Evolutionary conservation across 179 eudicot species (phyloP).

Genomic region (Spergularia azorica): DNA sequence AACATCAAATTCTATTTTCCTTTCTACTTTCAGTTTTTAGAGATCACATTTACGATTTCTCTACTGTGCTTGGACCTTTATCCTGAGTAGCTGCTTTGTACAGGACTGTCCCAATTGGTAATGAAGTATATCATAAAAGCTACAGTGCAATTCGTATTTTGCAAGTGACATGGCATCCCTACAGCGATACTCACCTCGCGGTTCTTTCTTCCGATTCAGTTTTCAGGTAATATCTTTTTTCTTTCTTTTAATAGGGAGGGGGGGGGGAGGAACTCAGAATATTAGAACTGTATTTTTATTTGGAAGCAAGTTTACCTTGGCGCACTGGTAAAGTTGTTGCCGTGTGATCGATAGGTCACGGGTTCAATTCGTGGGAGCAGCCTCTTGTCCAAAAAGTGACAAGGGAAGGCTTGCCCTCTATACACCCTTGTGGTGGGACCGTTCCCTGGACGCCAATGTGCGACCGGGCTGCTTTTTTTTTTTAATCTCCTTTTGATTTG

Average conservation of each 20-base stretch:
- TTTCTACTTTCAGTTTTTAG: neutral
- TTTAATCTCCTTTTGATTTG: too few relatives aligned
- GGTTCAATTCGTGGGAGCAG: too few relatives aligned
- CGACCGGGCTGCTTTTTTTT: too few relatives aligned
- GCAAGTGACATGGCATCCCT: conserved; percentile 87
- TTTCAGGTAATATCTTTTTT: conserved; percentile 61
- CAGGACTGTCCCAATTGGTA: conserved; percentile 80
- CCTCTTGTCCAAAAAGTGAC: too few relatives aligned
- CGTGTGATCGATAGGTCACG: too few relatives aligned
- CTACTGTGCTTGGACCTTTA: neutral
- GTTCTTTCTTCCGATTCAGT: conserved; percentile 95
- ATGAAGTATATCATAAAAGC: conserved; percentile 54
- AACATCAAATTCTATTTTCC: neutral
- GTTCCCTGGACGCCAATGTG: too few relatives aligned
- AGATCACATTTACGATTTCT: neutral
- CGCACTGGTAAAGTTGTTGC: too few relatives aligned
- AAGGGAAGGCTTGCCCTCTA: too few relatives aligned
- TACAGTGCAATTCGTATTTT: conserved; percentile 54
- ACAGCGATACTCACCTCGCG: conserved; percentile 79
- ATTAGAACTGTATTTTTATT: too few relatives aligned
- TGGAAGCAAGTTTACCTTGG: too few relatives aligned
- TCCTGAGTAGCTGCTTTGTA: neutral
- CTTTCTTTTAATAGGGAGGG: neutral
- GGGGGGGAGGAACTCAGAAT: too few relatives aligned
- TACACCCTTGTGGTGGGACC: too few relatives aligned